phyloP scores from a whole-genome alignment of 805 yeast genomes.

The Schwanniomyces vanrijiae region DNA sequence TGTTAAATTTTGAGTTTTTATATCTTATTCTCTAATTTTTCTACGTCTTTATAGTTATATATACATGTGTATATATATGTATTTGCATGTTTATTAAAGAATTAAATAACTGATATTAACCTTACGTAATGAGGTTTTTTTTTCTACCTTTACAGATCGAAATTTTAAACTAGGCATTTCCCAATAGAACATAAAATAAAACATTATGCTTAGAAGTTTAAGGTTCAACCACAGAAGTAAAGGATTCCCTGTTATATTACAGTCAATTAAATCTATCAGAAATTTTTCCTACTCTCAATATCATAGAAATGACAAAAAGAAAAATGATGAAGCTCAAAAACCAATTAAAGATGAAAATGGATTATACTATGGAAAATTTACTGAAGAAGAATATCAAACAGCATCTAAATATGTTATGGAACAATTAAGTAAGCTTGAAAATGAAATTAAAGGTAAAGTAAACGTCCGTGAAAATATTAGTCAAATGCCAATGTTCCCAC shows the following conservation, averaged over 20 bases:
- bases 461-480: slow-evolving; percentile 37
- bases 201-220: neutral
- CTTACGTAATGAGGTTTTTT: neutral
- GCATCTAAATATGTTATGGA: slow-evolving; percentile 34
- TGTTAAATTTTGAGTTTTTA: neutral
- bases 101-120: neutral
- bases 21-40: slow-evolving; percentile 1
- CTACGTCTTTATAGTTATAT: neutral
- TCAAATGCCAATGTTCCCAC: slow-evolving; percentile 37
- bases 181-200: no score
- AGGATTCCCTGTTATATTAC: neutral
- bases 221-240: neutral
- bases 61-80: neutral
- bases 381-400: slow-evolving; percentile 37
- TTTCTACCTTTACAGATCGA: neutral
- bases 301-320: neutral
- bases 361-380: slow-evolving; percentile 33
- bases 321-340: neutral
- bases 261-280: neutral
- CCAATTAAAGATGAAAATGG: slow-evolving; percentile 21
- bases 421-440: slow-evolving; percentile 32
- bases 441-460: slow-evolving; percentile 35
- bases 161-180: no score
- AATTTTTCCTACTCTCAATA: neutral
- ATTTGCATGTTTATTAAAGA: neutral